Evolutionary conservation across 2,329 filamentous ascomycete genomes (phyloP).

Genomic region (Penicillium sp.): DNA sequence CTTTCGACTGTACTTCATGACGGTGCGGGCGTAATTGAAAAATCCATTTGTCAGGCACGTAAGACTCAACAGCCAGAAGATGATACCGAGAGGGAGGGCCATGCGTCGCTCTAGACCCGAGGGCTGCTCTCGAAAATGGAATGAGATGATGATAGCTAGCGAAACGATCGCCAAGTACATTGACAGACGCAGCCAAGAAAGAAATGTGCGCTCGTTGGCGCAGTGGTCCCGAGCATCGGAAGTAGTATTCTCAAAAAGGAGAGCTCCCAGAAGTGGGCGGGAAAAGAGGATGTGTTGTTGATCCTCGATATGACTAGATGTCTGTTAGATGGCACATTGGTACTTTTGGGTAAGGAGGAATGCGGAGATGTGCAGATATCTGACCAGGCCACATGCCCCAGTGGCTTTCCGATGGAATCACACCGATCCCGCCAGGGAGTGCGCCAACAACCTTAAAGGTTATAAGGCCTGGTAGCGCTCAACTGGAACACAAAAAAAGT

Average conservation of each 20-base stretch:
- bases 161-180: slow-evolving; percentile 90
- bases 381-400: not conserved
- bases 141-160: slow-evolving; percentile 88
- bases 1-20: slow-evolving; percentile 78
- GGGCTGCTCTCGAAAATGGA: slow-evolving; percentile 80
- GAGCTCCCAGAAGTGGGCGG: slow-evolving; percentile 59
- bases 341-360: not conserved
- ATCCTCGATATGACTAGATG: slow-evolving; percentile 35
- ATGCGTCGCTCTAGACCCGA: slow-evolving; percentile 72
- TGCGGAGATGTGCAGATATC: not conserved
- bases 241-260: slow-evolving; percentile 68
- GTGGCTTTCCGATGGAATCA: slow-evolving; percentile 1
- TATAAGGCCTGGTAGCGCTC: not conserved
- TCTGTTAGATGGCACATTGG: not conserved
- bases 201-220: slow-evolving; percentile 72
- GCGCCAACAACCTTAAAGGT: not conserved
- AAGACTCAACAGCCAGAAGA: slow-evolving; percentile 84
- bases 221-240: slow-evolving; percentile 70
- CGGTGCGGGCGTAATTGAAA: slow-evolving; percentile 81
- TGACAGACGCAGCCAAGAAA: slow-evolving; percentile 86
- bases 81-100: slow-evolving; percentile 78
- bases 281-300: slow-evolving; percentile 54
- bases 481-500: too few relatives aligned
- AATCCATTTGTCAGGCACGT: slow-evolving; percentile 77
- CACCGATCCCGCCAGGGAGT: not conserved